Evolutionary conservation across 192 early-diverging fungal genomes (phyloP).

Genomic region (Coemansia sp.): DNA sequence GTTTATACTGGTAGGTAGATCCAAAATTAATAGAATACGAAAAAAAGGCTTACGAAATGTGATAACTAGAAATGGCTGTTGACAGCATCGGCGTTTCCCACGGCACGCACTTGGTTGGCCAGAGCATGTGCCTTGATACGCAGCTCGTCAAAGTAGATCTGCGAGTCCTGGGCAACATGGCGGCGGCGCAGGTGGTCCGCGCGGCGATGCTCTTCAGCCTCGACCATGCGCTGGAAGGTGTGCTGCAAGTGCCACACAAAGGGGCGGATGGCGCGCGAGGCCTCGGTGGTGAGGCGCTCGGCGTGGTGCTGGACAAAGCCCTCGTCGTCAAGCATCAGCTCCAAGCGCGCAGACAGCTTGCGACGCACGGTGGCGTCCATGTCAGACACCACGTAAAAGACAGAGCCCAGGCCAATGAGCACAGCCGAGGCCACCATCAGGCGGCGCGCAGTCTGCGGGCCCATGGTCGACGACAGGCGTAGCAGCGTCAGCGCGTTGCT

Average conservation of each 20-base stretch:
- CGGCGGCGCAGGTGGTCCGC: slow-evolving; percentile 60
- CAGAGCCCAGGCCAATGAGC: slow-evolving; percentile 57
- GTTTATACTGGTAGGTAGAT: background rate
- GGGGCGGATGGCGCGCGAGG: slow-evolving; percentile 66
- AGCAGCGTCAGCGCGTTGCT: slow-evolving; percentile 39
- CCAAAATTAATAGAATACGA: background rate
- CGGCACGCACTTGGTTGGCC: slow-evolving; percentile 50
- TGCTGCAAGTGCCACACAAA: slow-evolving; percentile 74
- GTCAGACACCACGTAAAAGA: slow-evolving; percentile 69
- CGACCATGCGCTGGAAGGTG: slow-evolving; percentile 72
- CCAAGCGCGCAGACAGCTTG: slow-evolving; percentile 62
- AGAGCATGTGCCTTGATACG: slow-evolving; percentile 63
- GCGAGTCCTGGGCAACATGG: slow-evolving; percentile 66
- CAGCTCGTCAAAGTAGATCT: slow-evolving; percentile 67
- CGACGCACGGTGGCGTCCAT: slow-evolving; percentile 72
- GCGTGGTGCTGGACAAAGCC: slow-evolving; percentile 65
- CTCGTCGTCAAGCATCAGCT: slow-evolving; percentile 57
- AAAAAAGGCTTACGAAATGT: no score
- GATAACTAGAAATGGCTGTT: background rate
- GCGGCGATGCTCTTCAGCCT: slow-evolving; percentile 68
- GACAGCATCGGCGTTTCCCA: slow-evolving; percentile 14
- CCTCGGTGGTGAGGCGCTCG: slow-evolving; percentile 66
- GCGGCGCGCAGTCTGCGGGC: slow-evolving; percentile 43
- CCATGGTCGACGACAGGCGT: slow-evolving; percentile 46
- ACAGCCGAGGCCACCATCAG: slow-evolving; percentile 43